Conservation (phyloP, 202 grass and related monocot genomes). For the Digitaria exilis region DNA sequence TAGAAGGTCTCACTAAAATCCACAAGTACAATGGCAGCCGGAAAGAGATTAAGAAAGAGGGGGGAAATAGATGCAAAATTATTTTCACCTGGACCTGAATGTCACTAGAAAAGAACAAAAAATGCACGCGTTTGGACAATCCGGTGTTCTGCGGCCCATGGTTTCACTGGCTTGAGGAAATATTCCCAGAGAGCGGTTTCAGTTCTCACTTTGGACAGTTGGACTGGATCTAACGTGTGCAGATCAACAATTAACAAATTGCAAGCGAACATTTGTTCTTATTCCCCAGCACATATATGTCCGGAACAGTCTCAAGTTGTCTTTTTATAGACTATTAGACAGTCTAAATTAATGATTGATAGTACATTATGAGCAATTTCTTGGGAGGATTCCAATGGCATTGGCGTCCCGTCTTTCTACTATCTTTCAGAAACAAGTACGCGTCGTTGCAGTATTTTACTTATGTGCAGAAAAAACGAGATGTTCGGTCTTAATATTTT, state of each 20-base stretch:
- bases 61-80: neutral
- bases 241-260: slow-evolving; percentile 36
- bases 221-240: slow-evolving; percentile 43
- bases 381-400: slow-evolving; percentile 32
- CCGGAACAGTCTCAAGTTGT: slow-evolving; percentile 42
- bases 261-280: slow-evolving; percentile 48
- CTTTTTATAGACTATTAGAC: slow-evolving; percentile 22
- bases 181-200: slow-evolving; percentile 40
- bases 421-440: slow-evolving; percentile 26
- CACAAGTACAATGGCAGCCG: slow-evolving; percentile 6
- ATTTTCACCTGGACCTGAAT: slow-evolving; percentile 14
- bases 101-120: slow-evolving; percentile 34
- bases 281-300: slow-evolving; percentile 32
- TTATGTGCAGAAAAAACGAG: slow-evolving; percentile 5
- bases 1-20: slow-evolving; percentile 15
- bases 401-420: slow-evolving; percentile 6
- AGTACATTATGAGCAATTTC: slow-evolving; percentile 14
- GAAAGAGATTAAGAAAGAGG: neutral
- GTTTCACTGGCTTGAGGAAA: slow-evolving; percentile 46
- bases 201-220: slow-evolving; percentile 21
- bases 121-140: slow-evolving; percentile 8
- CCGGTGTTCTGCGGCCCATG: slow-evolving; percentile 48
- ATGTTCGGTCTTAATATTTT: neutral
- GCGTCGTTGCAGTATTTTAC: slow-evolving; percentile 10
- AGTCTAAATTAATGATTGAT: slow-evolving; percentile 27